These are phyloP conservation scores for Catharanthus roseus DNA, from an alignment of 257 asterid species.

Conservation along the genomic window DNA sequence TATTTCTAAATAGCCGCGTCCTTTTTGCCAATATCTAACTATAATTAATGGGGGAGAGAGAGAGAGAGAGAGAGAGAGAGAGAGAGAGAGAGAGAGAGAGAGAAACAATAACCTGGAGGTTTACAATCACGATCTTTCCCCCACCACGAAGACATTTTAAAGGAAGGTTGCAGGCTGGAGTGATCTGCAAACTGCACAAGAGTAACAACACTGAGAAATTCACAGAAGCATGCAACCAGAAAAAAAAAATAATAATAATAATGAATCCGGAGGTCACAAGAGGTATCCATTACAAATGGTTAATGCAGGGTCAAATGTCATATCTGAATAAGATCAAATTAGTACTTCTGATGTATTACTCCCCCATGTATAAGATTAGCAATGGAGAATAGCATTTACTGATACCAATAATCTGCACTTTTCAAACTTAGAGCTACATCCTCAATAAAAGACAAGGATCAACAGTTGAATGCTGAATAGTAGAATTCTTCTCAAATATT, in stretches of 20 bases:
- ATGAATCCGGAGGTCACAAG: not conserved
- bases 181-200: conserved; percentile 95
- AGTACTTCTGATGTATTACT: not conserved
- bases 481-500: no score
- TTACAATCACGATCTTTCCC: conserved; percentile 84
- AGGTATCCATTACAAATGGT: not conserved
- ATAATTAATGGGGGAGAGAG: no score
- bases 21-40: not conserved
- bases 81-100: not conserved
- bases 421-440: not conserved
- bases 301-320: not conserved
- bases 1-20: not conserved
- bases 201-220: no score
- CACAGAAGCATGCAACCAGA: not conserved
- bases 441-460: not conserved
- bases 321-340: not conserved
- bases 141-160: conserved; percentile 74
- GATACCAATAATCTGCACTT: not conserved
- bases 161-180: conserved; percentile 96
- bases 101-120: conserved; percentile 63
- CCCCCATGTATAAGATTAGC: not conserved
- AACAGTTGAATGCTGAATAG: no score
- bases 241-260: not conserved
- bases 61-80: no score
- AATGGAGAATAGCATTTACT: not conserved